Percentiles rank a stretch among this genome's conserved stretches.
Evolutionary conservation across 1,284 basidiomycete genomes (phyloP).

Genomic region (Ustilago esculenta): DNA sequence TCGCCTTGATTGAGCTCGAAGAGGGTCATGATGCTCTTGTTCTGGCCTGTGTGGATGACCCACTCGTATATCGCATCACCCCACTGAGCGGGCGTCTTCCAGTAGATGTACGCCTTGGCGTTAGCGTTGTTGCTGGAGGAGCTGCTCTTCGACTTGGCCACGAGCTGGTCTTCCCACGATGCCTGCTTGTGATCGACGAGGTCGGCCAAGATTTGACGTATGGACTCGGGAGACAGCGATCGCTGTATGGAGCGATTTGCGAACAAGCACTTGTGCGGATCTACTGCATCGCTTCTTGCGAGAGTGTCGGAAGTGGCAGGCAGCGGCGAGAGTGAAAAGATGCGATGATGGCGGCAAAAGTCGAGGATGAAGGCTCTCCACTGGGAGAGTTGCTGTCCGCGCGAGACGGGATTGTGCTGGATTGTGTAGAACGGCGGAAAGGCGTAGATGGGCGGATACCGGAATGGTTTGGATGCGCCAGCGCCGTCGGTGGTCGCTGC

Average conservation of each 20-base stretch:
- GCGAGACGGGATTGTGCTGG: constrained; percentile 70
- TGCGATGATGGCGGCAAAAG: constrained; percentile 68
- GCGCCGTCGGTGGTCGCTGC: neutral
- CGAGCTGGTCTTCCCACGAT: constrained; percentile 28
- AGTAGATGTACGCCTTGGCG: constrained; percentile 68
- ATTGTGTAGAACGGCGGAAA: constrained; percentile 73
- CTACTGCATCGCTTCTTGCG: neutral
- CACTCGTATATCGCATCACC: constrained; percentile 70
- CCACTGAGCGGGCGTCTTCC: constrained; percentile 72
- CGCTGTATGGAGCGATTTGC: constrained; percentile 38
- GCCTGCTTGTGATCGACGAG: constrained; percentile 53
- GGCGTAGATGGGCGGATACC: constrained; percentile 70
- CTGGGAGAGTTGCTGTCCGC: constrained; percentile 69
- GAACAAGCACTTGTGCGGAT: constrained; percentile 31
- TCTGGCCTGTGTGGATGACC: constrained; percentile 71
- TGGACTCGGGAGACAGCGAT: constrained; percentile 32
- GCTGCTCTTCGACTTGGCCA: constrained; percentile 51
- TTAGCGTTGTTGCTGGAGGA: neutral
- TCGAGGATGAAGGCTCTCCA: constrained; percentile 70
- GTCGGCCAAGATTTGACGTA: constrained; percentile 41
- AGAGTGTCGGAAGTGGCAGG: constrained; percentile 6
- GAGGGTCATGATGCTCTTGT: constrained; percentile 71
- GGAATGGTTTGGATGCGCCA: constrained; percentile 52
- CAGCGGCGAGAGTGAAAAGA: constrained; percentile 68
- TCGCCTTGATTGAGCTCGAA: constrained; percentile 72